These are phyloP conservation scores for Aspergillus neoniger DNA, from an alignment of 2,329 filamentous ascomycete genomes.

Conservation along the genomic window DNA sequence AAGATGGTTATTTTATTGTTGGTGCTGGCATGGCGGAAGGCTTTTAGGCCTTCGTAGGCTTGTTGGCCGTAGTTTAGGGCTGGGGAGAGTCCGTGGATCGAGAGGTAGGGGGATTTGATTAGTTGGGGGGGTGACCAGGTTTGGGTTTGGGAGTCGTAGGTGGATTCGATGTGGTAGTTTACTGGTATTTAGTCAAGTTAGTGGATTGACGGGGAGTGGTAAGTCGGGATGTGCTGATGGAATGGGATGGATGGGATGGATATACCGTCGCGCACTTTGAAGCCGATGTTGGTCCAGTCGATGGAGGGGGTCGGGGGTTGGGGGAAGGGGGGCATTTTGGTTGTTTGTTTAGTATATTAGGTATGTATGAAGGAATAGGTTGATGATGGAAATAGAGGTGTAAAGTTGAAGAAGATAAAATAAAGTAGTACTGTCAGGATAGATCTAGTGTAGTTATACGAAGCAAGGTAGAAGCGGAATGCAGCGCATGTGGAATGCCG, in stretches of 20 bases:
- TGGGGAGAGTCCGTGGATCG: constrained; percentile 92
- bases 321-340: constrained; percentile 27
- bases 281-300: constrained; percentile 92
- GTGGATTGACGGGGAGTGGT: neutral
- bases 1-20: constrained; percentile 74
- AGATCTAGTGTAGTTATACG: neutral
- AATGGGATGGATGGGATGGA: constrained; percentile 8
- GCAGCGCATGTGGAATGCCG: no score
- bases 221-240: no score
- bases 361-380: no score
- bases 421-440: no score
- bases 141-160: constrained; percentile 70
- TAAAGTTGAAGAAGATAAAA: no score
- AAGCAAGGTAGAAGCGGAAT: neutral
- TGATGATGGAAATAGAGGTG: no score
- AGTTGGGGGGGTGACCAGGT: constrained; percentile 79
- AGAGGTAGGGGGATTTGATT: constrained; percentile 79
- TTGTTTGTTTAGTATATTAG: no score
- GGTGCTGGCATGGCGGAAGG: constrained; percentile 75
- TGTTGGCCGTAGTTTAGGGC: constrained; percentile 97
- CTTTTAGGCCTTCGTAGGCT: constrained; percentile 97
- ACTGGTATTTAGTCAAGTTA: constrained; percentile 49
- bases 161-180: constrained; percentile 90
- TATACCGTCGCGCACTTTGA: constrained; percentile 84
- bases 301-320: constrained; percentile 35